Percentiles rank a stretch among this genome's conserved stretches.
Evolutionary conservation across 345 rosid genomes (phyloP).

Genomic region (Balakata baccata): DNA sequence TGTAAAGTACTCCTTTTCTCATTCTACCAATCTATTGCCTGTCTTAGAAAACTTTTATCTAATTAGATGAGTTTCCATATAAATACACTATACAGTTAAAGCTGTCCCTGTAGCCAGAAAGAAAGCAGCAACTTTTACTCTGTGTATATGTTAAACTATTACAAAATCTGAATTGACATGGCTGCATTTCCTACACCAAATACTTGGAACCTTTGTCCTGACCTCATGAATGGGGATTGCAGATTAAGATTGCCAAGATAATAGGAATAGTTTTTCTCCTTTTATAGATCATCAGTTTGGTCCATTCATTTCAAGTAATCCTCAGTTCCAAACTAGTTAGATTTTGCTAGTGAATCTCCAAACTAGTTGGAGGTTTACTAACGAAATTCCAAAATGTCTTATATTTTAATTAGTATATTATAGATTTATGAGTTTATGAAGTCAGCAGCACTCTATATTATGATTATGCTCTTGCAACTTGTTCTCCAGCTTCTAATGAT

Average conservation of each 20-base stretch:
- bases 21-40: background rate
- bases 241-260: background rate
- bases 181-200: background rate
- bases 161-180: background rate
- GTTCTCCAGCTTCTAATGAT: background rate
- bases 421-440: too few species aligned
- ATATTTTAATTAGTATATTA: too few species aligned
- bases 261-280: slow-evolving; percentile 2
- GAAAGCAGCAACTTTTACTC: background rate
- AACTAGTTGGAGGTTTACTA: too few species aligned
- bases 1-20: slow-evolving; percentile 27
- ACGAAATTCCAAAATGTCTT: background rate
- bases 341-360: background rate
- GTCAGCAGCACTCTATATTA: background rate
- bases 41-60: background rate
- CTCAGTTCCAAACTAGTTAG: background rate
- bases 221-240: slow-evolving; percentile 1
- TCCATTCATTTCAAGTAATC: background rate
- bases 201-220: background rate
- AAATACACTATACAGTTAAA: background rate
- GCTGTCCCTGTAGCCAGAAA: background rate
- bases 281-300: background rate
- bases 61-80: background rate
- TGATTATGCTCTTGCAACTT: background rate
- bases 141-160: background rate